phyloP scores from a whole-genome alignment of 306 rosid species.

The Pyrus communis region DNA sequence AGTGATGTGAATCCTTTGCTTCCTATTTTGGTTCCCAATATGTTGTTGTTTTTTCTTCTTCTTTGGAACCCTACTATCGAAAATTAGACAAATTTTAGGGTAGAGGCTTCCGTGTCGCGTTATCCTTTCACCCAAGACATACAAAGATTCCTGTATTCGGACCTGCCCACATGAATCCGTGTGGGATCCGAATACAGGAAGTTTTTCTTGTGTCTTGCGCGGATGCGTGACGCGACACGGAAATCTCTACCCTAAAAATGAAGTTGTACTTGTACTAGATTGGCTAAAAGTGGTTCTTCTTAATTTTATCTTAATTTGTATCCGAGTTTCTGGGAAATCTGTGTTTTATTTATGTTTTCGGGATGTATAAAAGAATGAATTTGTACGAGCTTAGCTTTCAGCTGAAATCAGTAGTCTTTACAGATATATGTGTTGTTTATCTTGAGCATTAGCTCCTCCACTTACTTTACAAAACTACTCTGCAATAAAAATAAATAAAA shows the following conservation, averaged over 20 bases:
- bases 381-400: neutral
- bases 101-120: too few relatives aligned
- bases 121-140: too few relatives aligned
- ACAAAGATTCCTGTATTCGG: neutral
- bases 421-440: neutral
- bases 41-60: slow-evolving; percentile 41
- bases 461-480: neutral
- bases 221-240: too few relatives aligned
- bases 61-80: slow-evolving; percentile 52
- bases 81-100: neutral
- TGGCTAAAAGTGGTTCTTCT: neutral
- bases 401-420: neutral
- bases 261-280: too few relatives aligned
- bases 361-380: neutral
- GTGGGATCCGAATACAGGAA: neutral
- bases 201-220: too few relatives aligned
- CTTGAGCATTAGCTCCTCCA: neutral
- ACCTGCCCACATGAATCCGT: too few relatives aligned
- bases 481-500: neutral
- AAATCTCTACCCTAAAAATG: neutral
- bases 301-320: neutral
- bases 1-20: slow-evolving; percentile 39
- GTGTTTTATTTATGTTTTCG: neutral
- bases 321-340: neutral
- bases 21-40: slow-evolving; percentile 51